Evolutionary conservation across 768 basidiomycete genomes (phyloP).

Genomic region (Plicaturopsis crispa): DNA sequence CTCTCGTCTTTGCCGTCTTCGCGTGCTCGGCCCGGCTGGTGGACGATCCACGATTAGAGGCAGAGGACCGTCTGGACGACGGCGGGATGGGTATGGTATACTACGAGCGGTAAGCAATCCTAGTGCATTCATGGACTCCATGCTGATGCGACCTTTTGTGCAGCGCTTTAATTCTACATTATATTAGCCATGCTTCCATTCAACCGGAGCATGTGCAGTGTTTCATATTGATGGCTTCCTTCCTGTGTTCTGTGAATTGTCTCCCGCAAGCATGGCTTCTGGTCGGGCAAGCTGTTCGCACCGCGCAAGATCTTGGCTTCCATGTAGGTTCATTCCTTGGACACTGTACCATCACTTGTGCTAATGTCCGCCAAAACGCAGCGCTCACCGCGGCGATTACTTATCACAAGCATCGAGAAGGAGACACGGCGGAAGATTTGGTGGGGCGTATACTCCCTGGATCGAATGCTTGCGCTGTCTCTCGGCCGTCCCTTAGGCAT

Average conservation of each 20-base stretch:
- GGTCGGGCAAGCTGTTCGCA: conserved; percentile 83
- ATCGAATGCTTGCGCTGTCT: conserved; percentile 87
- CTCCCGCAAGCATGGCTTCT: conserved; percentile 92
- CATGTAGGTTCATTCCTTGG: conserved; percentile 52
- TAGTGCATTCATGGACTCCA: conserved; percentile 2
- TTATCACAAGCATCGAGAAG: conserved; percentile 69
- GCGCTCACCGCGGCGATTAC: conserved; percentile 77
- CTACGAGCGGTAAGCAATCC: conserved; percentile 66
- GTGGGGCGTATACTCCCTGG: conserved; percentile 90
- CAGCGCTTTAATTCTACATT: conserved; percentile 85
- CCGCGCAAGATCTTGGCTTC: conserved; percentile 85
- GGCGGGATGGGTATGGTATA: conserved; percentile 88
- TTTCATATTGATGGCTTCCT: conserved; percentile 82
- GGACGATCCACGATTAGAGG: conserved; percentile 58
- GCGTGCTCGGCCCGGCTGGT: conserved; percentile 81
- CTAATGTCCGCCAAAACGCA: too few relatives aligned
- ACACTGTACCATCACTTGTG: too few relatives aligned
- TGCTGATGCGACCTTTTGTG: conserved; percentile 4
- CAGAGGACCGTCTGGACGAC: conserved; percentile 54
- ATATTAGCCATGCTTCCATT: conserved; percentile 83
- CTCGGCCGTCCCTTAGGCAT: conserved; percentile 84
- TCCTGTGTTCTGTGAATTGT: conserved; percentile 88
- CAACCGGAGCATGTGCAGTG: conserved; percentile 87
- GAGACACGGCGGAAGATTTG: conserved; percentile 87
- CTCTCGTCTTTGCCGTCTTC: conserved; percentile 82